Conservation (phyloP, 2,329 filamentous ascomycete species). For the Monilinia fructicola region DNA sequence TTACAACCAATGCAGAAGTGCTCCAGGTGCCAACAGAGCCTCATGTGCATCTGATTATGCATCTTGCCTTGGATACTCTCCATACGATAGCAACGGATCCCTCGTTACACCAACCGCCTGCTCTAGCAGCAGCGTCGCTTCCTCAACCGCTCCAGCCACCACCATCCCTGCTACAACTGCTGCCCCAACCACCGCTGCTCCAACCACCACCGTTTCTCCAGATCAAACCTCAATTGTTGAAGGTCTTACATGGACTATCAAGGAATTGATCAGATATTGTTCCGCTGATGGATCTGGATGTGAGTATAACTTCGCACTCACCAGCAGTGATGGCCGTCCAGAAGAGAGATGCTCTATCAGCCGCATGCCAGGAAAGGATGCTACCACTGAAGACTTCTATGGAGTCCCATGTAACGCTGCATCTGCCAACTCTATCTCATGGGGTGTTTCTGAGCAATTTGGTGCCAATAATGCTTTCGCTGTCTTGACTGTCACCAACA, state of each 20-base stretch:
- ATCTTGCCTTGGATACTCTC: conserved; percentile 5
- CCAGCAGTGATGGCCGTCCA: neutral
- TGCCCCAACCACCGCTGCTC: neutral
- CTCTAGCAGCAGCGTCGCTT: neutral
- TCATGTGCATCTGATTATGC: neutral
- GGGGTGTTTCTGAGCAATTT: conserved; percentile 8
- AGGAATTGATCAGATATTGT: conserved; percentile 12
- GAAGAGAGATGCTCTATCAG: conserved; percentile 8
- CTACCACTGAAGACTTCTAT: conserved; percentile 1
- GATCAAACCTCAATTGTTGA: neutral
- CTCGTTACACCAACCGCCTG: conserved; percentile 3
- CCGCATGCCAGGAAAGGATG: conserved; percentile 9
- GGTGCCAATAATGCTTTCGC: neutral
- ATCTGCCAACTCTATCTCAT: conserved; percentile 6
- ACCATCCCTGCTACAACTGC: neutral
- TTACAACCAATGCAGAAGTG: neutral
- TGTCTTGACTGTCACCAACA: conserved; percentile 15
- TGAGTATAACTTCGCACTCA: conserved; percentile 12
- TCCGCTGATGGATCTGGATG: conserved; percentile 2
- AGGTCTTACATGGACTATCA: neutral
- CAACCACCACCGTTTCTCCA: neutral
- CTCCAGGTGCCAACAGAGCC: neutral
- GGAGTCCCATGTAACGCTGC: conserved; percentile 5
- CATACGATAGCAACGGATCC: neutral
- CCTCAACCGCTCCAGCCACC: neutral